These are phyloP conservation scores for Cubamyces sp. DNA, from an alignment of 768 basidiomycete genomes.

Conservation along the genomic window DNA sequence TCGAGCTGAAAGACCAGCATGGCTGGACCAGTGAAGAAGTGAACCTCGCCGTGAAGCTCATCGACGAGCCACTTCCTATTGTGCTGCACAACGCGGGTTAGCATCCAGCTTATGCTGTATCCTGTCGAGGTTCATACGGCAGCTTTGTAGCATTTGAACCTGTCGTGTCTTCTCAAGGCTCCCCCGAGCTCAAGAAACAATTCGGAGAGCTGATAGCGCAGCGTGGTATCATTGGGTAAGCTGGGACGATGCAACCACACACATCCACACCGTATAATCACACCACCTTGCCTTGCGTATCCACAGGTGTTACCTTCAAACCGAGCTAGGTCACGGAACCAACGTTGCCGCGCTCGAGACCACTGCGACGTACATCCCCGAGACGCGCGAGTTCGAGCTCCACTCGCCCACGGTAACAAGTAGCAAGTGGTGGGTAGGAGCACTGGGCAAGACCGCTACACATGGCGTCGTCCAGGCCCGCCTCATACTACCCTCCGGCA, in stretches of 20 bases:
- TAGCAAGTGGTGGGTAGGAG: slow-evolving; percentile 85
- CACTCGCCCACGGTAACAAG: slow-evolving; percentile 76
- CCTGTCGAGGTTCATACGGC: slow-evolving; percentile 21
- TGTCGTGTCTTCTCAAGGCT: slow-evolving; percentile 65
- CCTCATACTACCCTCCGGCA: slow-evolving; percentile 62
- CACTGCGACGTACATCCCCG: slow-evolving; percentile 73
- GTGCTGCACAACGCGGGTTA: slow-evolving; percentile 42
- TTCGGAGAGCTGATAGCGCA: slow-evolving; percentile 54
- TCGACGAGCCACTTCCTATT: slow-evolving; percentile 61
- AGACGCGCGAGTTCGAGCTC: slow-evolving; percentile 70
- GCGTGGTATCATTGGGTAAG: slow-evolving; percentile 60
- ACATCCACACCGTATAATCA: background rate
- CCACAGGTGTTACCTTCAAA: slow-evolving; percentile 70
- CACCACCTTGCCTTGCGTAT: background rate
- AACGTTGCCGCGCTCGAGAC: slow-evolving; percentile 74
- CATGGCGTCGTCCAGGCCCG: slow-evolving; percentile 80
- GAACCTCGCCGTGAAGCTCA: slow-evolving; percentile 46
- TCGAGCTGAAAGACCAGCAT: slow-evolving; percentile 59
- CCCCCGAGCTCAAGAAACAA: slow-evolving; percentile 52
- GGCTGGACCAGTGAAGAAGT: slow-evolving; percentile 57
- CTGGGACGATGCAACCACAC: background rate
- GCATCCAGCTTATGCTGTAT: slow-evolving; percentile 1
- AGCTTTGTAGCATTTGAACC: slow-evolving; percentile 58
- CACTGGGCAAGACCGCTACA: slow-evolving; percentile 69
- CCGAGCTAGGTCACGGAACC: slow-evolving; percentile 79